Evolutionary conservation across 495 filamentous ascomycete genomes (phyloP).

Genomic region (Xylaria castorea): DNA sequence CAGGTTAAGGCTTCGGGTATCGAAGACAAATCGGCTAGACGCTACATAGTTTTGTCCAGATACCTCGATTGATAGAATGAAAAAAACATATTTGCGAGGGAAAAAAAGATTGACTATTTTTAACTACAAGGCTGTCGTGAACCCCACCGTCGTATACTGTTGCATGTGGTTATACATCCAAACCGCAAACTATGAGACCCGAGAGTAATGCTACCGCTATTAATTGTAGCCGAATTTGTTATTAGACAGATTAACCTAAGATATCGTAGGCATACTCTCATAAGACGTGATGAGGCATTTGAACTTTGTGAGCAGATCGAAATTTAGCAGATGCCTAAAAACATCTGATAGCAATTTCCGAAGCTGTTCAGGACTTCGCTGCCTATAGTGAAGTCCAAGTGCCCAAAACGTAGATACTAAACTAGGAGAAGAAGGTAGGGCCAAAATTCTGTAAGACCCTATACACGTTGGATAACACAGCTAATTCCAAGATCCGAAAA

Average conservation of each 20-base stretch:
- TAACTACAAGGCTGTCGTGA: background rate
- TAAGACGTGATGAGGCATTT: background rate
- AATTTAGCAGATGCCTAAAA: background rate
- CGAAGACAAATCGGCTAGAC: background rate
- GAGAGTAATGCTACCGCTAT: background rate
- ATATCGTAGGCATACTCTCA: background rate
- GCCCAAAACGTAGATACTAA: background rate
- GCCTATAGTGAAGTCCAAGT: background rate
- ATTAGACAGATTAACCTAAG: background rate
- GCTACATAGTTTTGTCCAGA: background rate
- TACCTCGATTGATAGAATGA: background rate
- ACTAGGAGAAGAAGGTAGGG: background rate
- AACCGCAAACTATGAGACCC: background rate
- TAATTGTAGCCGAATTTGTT: background rate
- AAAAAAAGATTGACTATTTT: background rate
- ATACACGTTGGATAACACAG: background rate
- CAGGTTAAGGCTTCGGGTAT: background rate
- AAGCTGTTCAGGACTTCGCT: background rate
- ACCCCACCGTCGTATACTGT: background rate
- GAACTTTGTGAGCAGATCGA: background rate
- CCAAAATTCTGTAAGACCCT: background rate
- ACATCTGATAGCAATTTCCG: background rate
- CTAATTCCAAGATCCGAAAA: background rate
- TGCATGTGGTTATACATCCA: background rate
- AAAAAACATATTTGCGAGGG: background rate